Conservation (phyloP, 1,284 basidiomycete species). For the Ganoderma lingzhi region DNA sequence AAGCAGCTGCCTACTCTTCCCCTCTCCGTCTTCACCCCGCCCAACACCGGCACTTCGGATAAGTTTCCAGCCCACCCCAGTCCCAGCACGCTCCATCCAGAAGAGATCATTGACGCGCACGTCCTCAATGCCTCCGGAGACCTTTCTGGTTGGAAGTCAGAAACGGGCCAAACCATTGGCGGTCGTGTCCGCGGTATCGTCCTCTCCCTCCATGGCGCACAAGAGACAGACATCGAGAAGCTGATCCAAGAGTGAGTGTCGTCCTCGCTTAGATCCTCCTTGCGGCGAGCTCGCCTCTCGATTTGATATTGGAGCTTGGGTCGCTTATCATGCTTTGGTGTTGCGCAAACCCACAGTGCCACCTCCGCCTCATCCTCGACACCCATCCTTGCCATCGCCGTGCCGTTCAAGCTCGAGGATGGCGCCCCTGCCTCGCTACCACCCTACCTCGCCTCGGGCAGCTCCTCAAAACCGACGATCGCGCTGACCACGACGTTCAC, state of each 20-base stretch:
- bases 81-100: conserved; percentile 70
- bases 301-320: conserved; percentile 3
- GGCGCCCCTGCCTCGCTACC: conserved; percentile 49
- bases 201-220: conserved; percentile 51
- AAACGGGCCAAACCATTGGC: conserved; percentile 55
- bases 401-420: conserved; percentile 63
- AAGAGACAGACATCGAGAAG: conserved; percentile 47
- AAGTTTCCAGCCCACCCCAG: conserved; percentile 73
- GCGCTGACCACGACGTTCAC: conserved; percentile 67
- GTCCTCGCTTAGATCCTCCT: conserved; percentile 1
- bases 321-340: conserved; percentile 22
- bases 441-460: conserved; percentile 44
- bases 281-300: neutral
- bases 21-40: conserved; percentile 74
- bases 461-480: conserved; percentile 51
- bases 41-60: conserved; percentile 70
- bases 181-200: conserved; percentile 60
- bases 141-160: conserved; percentile 58
- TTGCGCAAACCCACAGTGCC: conserved; percentile 15
- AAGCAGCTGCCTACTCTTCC: conserved; percentile 74
- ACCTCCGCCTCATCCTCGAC: conserved; percentile 24
- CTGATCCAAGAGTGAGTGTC: conserved; percentile 44
- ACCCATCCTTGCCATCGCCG: conserved; percentile 31
- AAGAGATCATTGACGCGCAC: conserved; percentile 71
- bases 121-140: conserved; percentile 54